These are phyloP conservation scores for Solanum stenotomum DNA, from an alignment of 257 asterid genomes.

Conservation along the genomic window DNA sequence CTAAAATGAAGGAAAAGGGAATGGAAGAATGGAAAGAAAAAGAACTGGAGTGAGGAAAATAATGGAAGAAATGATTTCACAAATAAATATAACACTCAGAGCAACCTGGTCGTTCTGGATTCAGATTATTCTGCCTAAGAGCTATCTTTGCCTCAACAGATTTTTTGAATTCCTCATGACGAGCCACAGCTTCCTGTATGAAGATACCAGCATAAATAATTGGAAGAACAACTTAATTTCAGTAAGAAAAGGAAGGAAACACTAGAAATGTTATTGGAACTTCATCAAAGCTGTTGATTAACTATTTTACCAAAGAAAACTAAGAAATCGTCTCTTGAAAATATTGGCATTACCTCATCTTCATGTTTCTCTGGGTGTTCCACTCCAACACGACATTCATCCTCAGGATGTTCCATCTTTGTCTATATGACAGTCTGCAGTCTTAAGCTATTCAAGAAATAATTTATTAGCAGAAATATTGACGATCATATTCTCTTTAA, in stretches of 20 bases:
- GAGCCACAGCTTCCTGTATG: slow-evolving; percentile 85
- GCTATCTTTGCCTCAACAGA: slow-evolving; percentile 68
- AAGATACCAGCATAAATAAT: not conserved
- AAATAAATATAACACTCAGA: not conserved
- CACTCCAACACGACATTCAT: slow-evolving; percentile 30
- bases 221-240: not conserved
- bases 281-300: not conserved
- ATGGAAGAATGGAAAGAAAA: not conserved
- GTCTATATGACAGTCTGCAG: not conserved
- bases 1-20: not conserved
- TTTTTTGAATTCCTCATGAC: slow-evolving; percentile 87
- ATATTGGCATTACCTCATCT: slow-evolving; percentile 40
- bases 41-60: not conserved
- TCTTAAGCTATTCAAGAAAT: not conserved
- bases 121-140: slow-evolving; percentile 70
- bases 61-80: not conserved
- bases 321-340: not conserved
- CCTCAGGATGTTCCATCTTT: slow-evolving; percentile 73
- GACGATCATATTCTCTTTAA: not conserved
- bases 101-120: slow-evolving; percentile 91
- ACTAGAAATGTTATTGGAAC: not conserved
- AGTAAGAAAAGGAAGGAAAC: not conserved
- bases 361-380: slow-evolving; percentile 63
- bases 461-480: not conserved
- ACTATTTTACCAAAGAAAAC: not conserved